Percentiles rank a stretch among this genome's conserved stretches.
These are phyloP conservation scores for Quercus suber DNA, from an alignment of 306 rosid genomes.

Conservation along the genomic window DNA sequence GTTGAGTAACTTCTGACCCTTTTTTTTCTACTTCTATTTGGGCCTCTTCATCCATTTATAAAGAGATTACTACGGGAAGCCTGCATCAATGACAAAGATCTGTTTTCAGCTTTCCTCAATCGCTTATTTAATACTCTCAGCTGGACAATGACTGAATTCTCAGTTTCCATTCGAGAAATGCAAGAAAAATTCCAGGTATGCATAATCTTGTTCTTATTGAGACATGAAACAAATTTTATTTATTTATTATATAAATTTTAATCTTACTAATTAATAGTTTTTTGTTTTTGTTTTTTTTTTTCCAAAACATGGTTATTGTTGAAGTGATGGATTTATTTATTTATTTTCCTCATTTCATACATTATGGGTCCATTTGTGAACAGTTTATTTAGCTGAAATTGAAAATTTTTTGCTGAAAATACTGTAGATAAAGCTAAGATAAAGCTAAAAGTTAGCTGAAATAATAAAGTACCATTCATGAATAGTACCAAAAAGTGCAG, in stretches of 20 bases:
- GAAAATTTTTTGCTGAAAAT: too few relatives aligned
- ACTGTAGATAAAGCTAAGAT: too few relatives aligned
- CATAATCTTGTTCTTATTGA: background rate
- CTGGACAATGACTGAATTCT: conserved; percentile 99
- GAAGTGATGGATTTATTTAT: background rate
- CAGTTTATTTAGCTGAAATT: too few relatives aligned
- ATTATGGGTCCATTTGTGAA: background rate
- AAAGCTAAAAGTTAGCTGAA: too few relatives aligned
- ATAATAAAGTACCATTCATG: fast-evolving
- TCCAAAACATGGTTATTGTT: background rate
- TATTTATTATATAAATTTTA: background rate
- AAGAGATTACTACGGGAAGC: conserved; percentile 83
- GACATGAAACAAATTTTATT: background rate
- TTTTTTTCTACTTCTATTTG: background rate
- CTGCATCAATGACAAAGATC: conserved; percentile 63
- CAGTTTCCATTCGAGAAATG: conserved; percentile 93
- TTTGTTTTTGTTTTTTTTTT: too few relatives aligned
- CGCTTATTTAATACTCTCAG: conserved; percentile 94
- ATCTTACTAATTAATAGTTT: background rate
- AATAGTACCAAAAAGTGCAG: too few relatives aligned
- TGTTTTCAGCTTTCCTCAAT: conserved; percentile 92
- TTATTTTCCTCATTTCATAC: background rate
- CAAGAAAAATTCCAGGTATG: conserved; percentile 84
- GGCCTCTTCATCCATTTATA: conserved; percentile 27
- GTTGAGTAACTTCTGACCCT: conserved; percentile 27